phyloP scores from a whole-genome alignment of 2,329 filamentous ascomycete genomes.

The Neofusicoccum ribis region DNA sequence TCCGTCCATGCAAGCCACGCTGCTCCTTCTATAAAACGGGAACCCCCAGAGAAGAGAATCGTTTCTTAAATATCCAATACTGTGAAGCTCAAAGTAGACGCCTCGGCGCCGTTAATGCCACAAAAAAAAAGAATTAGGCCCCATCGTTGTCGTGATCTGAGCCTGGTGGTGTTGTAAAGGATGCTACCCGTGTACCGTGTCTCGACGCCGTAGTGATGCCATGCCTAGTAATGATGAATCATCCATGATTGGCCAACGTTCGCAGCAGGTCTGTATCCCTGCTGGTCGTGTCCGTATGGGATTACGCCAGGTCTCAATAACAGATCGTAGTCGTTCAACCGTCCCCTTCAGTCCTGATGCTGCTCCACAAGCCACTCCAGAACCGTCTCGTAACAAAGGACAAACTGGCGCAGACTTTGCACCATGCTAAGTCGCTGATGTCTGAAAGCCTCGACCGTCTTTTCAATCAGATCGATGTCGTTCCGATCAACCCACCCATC shows the following conservation, averaged over 20 bases:
- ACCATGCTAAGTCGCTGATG: constrained; percentile 93
- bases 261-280: background rate
- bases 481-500: constrained; percentile 69
- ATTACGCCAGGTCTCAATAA: background rate
- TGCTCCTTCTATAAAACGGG: background rate
- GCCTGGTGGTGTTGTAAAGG: background rate
- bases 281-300: background rate
- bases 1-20: background rate
- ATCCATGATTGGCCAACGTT: background rate
- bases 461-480: constrained; percentile 75
- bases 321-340: background rate
- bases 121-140: background rate
- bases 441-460: constrained; percentile 88
- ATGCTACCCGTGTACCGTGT: background rate
- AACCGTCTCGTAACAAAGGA: constrained; percentile 94
- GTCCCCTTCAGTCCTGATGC: constrained; percentile 22
- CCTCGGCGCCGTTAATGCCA: constrained; percentile 1
- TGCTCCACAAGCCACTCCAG: constrained; percentile 75
- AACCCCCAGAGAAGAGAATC: background rate
- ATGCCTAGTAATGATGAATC: background rate
- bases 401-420: constrained; percentile 88
- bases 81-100: background rate
- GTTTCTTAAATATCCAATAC: constrained; percentile 1
- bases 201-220: background rate
- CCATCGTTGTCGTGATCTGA: background rate